These are phyloP conservation scores for Aspergillus incahuasiensis DNA, from an alignment of 495 filamentous ascomycete genomes.

Conservation along the genomic window DNA sequence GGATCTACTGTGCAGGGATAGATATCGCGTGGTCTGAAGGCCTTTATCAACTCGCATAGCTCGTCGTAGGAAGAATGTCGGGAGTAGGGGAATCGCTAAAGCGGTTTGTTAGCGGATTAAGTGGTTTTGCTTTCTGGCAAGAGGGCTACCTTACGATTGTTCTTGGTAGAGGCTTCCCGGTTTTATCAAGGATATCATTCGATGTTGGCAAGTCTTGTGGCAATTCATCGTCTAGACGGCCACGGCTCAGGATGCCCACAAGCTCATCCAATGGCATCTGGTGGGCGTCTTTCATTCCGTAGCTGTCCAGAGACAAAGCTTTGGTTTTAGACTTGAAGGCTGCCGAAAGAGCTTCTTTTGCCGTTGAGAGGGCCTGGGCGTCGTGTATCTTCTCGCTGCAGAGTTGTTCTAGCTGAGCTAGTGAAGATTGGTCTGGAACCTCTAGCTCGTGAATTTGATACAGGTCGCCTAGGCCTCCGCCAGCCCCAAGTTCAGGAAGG, in stretches of 20 bases:
- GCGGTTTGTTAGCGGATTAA: too few species aligned
- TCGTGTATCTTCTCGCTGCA: constrained; percentile 40
- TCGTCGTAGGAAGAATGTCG: constrained; percentile 85
- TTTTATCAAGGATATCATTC: background rate
- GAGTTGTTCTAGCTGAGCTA: constrained; percentile 44
- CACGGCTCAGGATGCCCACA: constrained; percentile 31
- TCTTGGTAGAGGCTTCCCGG: constrained; percentile 6
- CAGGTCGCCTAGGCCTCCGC: constrained; percentile 74
- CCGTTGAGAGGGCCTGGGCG: constrained; percentile 25
- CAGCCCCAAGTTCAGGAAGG: constrained; percentile 68
- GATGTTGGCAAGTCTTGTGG: background rate
- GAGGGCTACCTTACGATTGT: constrained; percentile 13
- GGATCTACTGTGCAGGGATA: constrained; percentile 78
- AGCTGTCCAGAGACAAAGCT: constrained; percentile 38
- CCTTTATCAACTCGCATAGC: constrained; percentile 62
- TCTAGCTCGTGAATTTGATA: constrained; percentile 62
- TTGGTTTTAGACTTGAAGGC: constrained; percentile 34
- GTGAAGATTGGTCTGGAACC: constrained; percentile 39
- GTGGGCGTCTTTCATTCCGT: constrained; percentile 33
- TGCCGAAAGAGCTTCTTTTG: constrained; percentile 27
- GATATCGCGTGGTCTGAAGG: constrained; percentile 70
- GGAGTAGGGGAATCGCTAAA: constrained; percentile 75
- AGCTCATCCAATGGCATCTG: constrained; percentile 45
- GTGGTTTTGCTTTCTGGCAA: too few species aligned
- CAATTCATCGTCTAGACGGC: constrained; percentile 1